Conservation (phyloP, 2,329 filamentous ascomycete species). For the Trichophyton benhamiae region DNA sequence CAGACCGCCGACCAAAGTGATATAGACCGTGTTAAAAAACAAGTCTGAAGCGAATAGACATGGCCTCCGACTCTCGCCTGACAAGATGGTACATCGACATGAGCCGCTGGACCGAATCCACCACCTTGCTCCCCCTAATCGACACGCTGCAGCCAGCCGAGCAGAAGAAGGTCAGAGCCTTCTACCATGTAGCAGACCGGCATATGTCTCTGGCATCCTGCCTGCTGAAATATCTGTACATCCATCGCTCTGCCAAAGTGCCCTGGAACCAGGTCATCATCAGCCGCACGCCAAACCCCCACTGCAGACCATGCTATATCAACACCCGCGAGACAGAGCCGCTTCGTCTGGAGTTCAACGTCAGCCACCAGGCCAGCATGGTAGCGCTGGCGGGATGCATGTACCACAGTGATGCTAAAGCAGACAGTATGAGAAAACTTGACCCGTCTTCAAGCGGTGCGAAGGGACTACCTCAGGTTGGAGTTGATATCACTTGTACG, state of each 20-base stretch:
- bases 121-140: constrained; percentile 27
- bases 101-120: constrained; percentile 23
- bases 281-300: constrained; percentile 38
- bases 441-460: constrained; percentile 9
- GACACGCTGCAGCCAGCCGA: constrained; percentile 35
- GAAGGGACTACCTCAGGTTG: constrained; percentile 32
- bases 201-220: constrained; percentile 50
- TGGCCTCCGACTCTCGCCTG: constrained; percentile 11
- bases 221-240: constrained; percentile 49
- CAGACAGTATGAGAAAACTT: constrained; percentile 5
- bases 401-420: constrained; percentile 12
- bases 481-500: constrained; percentile 51
- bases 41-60: too few relatives aligned
- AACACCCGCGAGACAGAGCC: constrained; percentile 16
- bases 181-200: constrained; percentile 44
- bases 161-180: constrained; percentile 38
- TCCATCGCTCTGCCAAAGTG: constrained; percentile 42
- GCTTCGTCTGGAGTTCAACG: constrained; percentile 47
- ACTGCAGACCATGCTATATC: constrained; percentile 43
- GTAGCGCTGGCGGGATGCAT: constrained; percentile 45
- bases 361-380: constrained; percentile 52
- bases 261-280: constrained; percentile 47
- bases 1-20: too few relatives aligned
- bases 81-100: constrained; percentile 36
- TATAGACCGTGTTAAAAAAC: too few relatives aligned